Conservation (phyloP, 1,139 yeast genomes). For the Geotrichum citri-aurantii region DNA sequence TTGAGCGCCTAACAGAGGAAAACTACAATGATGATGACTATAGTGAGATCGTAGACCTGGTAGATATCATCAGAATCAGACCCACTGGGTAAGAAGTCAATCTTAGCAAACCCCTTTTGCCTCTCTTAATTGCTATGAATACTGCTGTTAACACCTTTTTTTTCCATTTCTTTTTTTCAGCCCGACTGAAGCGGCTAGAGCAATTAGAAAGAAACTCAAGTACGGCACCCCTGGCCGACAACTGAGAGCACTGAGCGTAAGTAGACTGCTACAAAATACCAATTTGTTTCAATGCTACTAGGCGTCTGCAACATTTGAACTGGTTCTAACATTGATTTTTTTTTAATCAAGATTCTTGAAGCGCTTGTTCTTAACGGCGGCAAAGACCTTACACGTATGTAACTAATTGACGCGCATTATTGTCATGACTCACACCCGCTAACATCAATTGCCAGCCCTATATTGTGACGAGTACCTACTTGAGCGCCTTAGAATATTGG, state of each 20-base stretch:
- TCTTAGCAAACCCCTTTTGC: neutral
- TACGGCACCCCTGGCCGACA: constrained; percentile 67
- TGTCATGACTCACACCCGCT: constrained; percentile 28
- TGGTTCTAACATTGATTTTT: neutral
- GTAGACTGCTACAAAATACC: constrained; percentile 9
- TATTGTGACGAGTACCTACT: constrained; percentile 69
- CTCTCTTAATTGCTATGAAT: neutral
- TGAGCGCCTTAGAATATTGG: constrained; percentile 57
- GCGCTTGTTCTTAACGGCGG: constrained; percentile 75
- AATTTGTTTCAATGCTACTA: neutral
- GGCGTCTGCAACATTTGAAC: neutral
- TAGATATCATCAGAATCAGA: constrained; percentile 43
- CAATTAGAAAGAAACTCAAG: constrained; percentile 79
- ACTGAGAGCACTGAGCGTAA: constrained; percentile 52
- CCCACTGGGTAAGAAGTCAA: constrained; percentile 35
- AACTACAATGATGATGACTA: constrained; percentile 38
- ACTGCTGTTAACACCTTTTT: too few species aligned
- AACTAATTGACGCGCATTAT: constrained; percentile 26
- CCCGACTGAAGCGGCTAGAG: constrained; percentile 81
- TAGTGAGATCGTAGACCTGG: constrained; percentile 41
- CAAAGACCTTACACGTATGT: constrained; percentile 31
- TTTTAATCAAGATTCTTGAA: constrained; percentile 48
- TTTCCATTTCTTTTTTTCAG: constrained; percentile 37
- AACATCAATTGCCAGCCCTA: constrained; percentile 31
- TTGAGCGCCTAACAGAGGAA: constrained; percentile 42